Percentiles rank a stretch among this genome's conserved stretches.
These are phyloP conservation scores for Candida quercuum DNA, from an alignment of 805 yeast genomes.

Conservation along the genomic window DNA sequence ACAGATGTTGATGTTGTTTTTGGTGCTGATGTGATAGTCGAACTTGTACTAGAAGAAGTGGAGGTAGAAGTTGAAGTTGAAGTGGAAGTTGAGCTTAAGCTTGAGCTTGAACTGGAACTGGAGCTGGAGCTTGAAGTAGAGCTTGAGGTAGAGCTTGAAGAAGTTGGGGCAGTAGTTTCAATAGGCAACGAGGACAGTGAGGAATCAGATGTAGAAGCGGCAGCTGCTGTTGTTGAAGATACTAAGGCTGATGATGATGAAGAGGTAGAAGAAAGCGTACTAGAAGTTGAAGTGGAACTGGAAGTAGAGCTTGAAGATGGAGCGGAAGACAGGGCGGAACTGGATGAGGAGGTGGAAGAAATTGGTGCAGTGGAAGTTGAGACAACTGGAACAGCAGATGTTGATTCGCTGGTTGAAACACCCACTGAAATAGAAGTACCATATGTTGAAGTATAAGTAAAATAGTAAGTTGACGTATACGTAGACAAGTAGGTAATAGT, in stretches of 20 bases:
- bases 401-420: constrained; percentile 9
- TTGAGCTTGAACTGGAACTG: not conserved
- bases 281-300: constrained; percentile 2
- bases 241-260: constrained; percentile 1
- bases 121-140: constrained; percentile 1
- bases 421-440: constrained; percentile 17
- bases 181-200: too few species aligned
- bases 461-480: too few species aligned
- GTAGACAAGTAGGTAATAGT: constrained; percentile 15
- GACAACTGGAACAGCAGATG: constrained; percentile 3
- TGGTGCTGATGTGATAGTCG: constrained; percentile 12
- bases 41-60: constrained; percentile 3
- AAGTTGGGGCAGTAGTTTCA: constrained; percentile 1
- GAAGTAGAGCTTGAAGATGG: constrained; percentile 3
- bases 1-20: constrained; percentile 3
- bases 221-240: too few species aligned
- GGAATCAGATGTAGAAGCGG: too few species aligned
- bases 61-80: constrained; percentile 6
- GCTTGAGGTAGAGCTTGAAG: constrained; percentile 2
- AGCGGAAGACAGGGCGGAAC: constrained; percentile 3
- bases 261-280: constrained; percentile 1
- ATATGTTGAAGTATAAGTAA: constrained; percentile 18
- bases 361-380: constrained; percentile 1
- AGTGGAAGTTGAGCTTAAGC: not conserved
- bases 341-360: constrained; percentile 2